Base-by-base conservation (phyloP, 2,329 filamentous ascomycete genomes). In the Neonectria magnoliae region DNA sequence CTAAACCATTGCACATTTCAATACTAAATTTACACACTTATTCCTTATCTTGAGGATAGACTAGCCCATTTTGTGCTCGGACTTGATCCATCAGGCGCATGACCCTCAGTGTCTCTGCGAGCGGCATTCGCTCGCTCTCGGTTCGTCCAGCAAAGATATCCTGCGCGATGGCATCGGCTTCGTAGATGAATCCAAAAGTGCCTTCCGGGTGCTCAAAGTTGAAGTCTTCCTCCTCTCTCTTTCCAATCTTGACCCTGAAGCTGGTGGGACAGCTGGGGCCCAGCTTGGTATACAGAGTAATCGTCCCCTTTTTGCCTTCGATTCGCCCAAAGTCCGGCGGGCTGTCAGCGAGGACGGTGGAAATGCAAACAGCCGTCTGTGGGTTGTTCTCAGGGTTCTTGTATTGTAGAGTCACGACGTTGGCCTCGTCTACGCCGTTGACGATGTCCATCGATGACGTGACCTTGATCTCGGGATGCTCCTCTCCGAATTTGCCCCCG, bases 81-180 rank as follows among this genome's bases (percentile, higher is more conserved):
- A 84, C 77, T 55, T 82, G 79, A 66, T 85, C 83, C 79, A 85
- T 79, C 27, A 84, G 75, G 60, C 79, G 76, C 78, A 85, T 78
- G 2, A 84, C 76, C 1, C 80, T 76, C 14, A 85, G 53, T 0
- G 82, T 84, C 72, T 84, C 82, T 0, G 76, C 72, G 76, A 80
- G 80, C 0, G 83, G 82, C 78, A 85, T 80, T 6, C 80, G 74
- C 0, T 69, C 71, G 60, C 78, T 83, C 69, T 83, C 75, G n/a
- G 72, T 76, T 50, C 70, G 75, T 0, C 80, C 79, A 2, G 76
- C 76, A 2, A 73, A 71, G 29, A 83, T 73, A 62, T 81, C 80
- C 8, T 76, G 56, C 1, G 81, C 81, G 10, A 78, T 77, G 6
- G 76, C 77, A 64, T 82, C 81, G 0, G 80, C 80, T 68, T 85